Conservation (phyloP, 2,329 filamentous ascomycete species). For the Hypoxylon sp. region DNA sequence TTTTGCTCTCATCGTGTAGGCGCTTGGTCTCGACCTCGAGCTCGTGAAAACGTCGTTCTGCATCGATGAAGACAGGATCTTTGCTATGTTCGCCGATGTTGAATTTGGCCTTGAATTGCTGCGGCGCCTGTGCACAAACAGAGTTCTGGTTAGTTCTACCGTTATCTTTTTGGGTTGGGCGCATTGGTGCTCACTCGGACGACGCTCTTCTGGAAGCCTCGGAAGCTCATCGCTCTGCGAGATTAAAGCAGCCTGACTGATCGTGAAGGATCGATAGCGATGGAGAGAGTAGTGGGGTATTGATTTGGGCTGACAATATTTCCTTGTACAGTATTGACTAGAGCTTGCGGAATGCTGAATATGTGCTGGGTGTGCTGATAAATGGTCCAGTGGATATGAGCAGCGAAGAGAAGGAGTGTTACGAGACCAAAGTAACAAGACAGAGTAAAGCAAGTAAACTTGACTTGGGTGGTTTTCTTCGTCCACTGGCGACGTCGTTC, state of each 20-base stretch:
- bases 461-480: constrained; percentile 23
- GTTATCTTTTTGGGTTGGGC: constrained; percentile 5
- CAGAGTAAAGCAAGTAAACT: constrained; percentile 21
- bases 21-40: constrained; percentile 96
- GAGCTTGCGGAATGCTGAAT: constrained; percentile 16
- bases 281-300: constrained; percentile 21
- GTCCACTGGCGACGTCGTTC: constrained; percentile 40
- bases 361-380: neutral
- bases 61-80: constrained; percentile 93
- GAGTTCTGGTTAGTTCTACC: constrained; percentile 25
- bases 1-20: constrained; percentile 92
- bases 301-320: constrained; percentile 30
- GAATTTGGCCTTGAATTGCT: constrained; percentile 91
- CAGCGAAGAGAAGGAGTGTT: constrained; percentile 20
- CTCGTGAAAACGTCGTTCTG: constrained; percentile 93
- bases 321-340: constrained; percentile 17
- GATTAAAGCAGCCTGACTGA: constrained; percentile 18
- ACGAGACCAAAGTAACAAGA: constrained; percentile 11
- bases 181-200: constrained; percentile 74
- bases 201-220: constrained; percentile 93
- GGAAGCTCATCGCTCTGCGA: constrained; percentile 84
- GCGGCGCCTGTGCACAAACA: constrained; percentile 75
- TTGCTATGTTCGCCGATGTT: constrained; percentile 97
- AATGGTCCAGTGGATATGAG: neutral
- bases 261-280: constrained; percentile 13